These are phyloP conservation scores for Rhodosporidiobolus odoratus DNA, from an alignment of 768 basidiomycete genomes.

Conservation along the genomic window DNA sequence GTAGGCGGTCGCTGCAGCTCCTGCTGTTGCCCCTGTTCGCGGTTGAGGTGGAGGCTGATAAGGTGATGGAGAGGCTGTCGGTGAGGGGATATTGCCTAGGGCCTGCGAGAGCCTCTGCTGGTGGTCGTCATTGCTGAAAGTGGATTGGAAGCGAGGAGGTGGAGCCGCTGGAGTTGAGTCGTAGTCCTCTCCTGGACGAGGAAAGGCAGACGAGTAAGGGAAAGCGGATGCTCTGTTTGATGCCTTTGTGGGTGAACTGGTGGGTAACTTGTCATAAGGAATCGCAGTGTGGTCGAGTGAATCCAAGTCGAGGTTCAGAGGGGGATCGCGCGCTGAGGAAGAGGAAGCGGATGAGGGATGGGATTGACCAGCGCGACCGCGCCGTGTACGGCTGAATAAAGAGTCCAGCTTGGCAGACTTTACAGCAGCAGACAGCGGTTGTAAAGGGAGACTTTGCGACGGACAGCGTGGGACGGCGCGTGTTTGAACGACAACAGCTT, in stretches of 20 bases:
- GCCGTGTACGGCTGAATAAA: neutral
- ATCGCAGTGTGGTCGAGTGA: constrained; percentile 9
- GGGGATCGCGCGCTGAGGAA: neutral
- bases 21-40: neutral
- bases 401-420: constrained; percentile 4
- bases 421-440: no score
- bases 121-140: no score
- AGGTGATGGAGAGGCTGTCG: neutral
- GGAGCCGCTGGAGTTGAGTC: no score
- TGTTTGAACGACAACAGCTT: no score
- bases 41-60: neutral
- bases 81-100: neutral
- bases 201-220: constrained; percentile 28
- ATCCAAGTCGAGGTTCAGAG: neutral
- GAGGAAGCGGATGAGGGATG: neutral
- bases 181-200: constrained; percentile 1
- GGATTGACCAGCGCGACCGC: neutral
- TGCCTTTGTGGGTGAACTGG: constrained; percentile 19
- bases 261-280: constrained; percentile 29
- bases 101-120: no score
- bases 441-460: no score
- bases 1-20: no score
- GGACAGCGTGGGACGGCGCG: no score
- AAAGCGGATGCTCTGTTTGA: constrained; percentile 1
- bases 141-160: no score